phyloP scores from a whole-genome alignment of 805 yeast genomes.

The Nakazawaea ambrosiae region DNA sequence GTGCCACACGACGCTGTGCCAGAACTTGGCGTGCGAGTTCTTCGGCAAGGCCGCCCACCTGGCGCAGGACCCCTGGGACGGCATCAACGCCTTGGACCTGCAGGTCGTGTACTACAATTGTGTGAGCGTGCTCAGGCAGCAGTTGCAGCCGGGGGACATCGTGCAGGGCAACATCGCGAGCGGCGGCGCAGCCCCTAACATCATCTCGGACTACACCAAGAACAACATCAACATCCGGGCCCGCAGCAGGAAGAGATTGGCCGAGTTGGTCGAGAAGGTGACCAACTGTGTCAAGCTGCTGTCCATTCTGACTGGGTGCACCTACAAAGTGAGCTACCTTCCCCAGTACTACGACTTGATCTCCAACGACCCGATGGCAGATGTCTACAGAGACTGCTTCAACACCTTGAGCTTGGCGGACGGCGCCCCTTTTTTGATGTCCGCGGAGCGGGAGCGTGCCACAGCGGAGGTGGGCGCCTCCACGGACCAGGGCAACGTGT shows the following conservation, averaged over 20 bases:
- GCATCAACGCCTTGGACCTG: slow-evolving; percentile 24
- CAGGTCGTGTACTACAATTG: slow-evolving; percentile 19
- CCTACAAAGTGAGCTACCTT: slow-evolving; percentile 23
- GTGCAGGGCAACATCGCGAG: slow-evolving; percentile 18
- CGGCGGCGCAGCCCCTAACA: slow-evolving; percentile 20
- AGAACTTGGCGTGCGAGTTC: slow-evolving; percentile 14
- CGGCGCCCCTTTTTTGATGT: slow-evolving; percentile 3
- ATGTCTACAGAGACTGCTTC: slow-evolving; percentile 14
- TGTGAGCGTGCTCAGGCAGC: slow-evolving; percentile 21
- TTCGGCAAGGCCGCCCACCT: slow-evolving; percentile 23
- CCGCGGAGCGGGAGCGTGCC: slow-evolving; percentile 11
- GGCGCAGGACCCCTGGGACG: slow-evolving; percentile 23
- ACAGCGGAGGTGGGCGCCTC: slow-evolving; percentile 16
- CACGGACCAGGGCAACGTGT: slow-evolving; percentile 19
- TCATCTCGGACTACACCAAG: slow-evolving; percentile 18
- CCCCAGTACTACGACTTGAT: slow-evolving; percentile 20
- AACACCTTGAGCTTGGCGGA: slow-evolving; percentile 11
- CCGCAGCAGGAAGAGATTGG: slow-evolving; percentile 14
- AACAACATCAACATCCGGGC: slow-evolving; percentile 16
- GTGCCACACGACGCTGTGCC: slow-evolving; percentile 16
- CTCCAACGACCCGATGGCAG: slow-evolving; percentile 16
- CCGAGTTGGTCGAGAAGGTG: slow-evolving; percentile 17
- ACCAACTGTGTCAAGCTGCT: slow-evolving; percentile 22
- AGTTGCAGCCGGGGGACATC: slow-evolving; percentile 19
- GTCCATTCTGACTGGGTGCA: slow-evolving; percentile 25